phyloP scores from a whole-genome alignment of 306 rosid genomes.

The Cicer pinnatifidum region DNA sequence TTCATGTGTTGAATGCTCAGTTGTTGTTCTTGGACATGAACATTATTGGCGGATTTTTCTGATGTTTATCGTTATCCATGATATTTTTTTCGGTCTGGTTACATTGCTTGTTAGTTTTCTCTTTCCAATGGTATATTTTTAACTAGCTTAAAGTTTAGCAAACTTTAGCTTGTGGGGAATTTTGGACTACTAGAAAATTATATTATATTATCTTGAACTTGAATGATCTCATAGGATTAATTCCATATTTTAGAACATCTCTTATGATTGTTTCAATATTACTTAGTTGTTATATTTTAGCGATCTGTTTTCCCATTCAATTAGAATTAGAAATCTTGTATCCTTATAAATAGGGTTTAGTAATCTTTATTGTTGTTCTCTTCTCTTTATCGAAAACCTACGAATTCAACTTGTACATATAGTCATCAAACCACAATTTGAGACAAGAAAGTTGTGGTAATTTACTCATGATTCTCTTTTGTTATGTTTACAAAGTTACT shows the following conservation, averaged over 20 bases:
- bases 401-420: not conserved
- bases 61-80: no score
- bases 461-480: not conserved
- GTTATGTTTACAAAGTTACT: slow-evolving; percentile 30
- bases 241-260: not conserved
- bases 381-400: not conserved
- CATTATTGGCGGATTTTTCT: no score
- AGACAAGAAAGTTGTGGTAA: slow-evolving; percentile 6
- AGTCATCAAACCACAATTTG: slow-evolving; percentile 6
- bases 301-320: not conserved
- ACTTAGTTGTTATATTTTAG: not conserved
- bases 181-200: not conserved
- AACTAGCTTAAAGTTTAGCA: no score
- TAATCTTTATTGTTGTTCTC: not conserved
- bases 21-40: no score
- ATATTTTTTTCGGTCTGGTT: no score
- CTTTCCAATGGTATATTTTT: no score
- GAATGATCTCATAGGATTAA: not conserved
- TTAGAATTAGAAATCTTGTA: not conserved
- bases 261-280: not conserved
- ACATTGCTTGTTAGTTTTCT: no score
- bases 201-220: not conserved
- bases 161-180: not conserved
- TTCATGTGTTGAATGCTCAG: no score
- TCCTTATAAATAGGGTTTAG: not conserved